Base-by-base conservation (phyloP, 805 yeast species). In the Metschnikowia amazonensis region DNA sequence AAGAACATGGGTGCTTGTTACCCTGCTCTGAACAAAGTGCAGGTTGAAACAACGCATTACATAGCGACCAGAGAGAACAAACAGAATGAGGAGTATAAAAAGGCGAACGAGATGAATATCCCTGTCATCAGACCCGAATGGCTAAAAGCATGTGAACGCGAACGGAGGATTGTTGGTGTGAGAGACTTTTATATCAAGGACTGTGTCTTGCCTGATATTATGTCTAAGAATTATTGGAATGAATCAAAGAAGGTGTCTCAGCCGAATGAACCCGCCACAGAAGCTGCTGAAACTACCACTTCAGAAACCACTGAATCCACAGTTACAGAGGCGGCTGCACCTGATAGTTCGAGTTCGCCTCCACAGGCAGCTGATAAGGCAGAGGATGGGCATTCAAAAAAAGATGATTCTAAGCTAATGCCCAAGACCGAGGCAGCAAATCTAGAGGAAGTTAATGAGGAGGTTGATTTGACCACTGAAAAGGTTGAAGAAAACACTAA, bases 41-140 rank as follows among this genome's bases (percentile, higher is more conserved):
- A 77, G 53, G 86, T 92, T 45, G 97, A 92, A 59, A 94, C 99
- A 1, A 94, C 99, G 1, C 99, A 94, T 64, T 94, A 85, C 59
- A 74, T 94, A n/a, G 84, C 95, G 13, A 75, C 78, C 17, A 53
- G 75, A 43, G 75, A 70, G 49, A 81, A 82, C 40, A 70, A 70
- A 34, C 89, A 88, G n/a, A 66, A 71, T 42, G 75, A 82, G 14
- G 90, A 87, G 64, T 86, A 79, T 69, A 74, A 81, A 50, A 84
- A 81, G 60, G 99, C 98, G 1, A 75, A 77, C 50, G 89, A 84
- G 43, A 79, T 81, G 70, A 94, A 89, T 60, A 89, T 94, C 45
- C 99, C 99, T 2, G 79, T 94, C 32, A 90, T 94, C 23, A 79
- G 96, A 63, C 98, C 99, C 0, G 97, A 94, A 63, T 94, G 98